Evolutionary conservation across 352 stramenopile genomes (phyloP).

Genomic region (Phytophthora ramorum): DNA sequence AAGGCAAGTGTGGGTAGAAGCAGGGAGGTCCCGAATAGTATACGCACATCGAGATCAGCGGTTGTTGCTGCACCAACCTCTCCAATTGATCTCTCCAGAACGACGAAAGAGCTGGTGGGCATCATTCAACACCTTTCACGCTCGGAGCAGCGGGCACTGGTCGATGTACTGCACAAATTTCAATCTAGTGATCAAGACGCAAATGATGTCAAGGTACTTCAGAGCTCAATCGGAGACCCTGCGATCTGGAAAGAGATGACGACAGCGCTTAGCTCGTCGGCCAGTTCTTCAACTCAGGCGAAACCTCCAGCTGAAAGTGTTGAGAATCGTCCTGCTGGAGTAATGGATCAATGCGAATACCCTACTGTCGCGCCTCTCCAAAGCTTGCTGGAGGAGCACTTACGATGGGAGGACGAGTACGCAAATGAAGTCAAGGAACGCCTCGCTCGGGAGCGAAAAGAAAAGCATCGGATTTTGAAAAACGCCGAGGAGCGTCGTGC

Average conservation of each 20-base stretch:
- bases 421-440: slow-evolving; percentile 54
- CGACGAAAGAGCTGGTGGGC: slow-evolving; percentile 64
- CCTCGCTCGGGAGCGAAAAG: slow-evolving; percentile 50
- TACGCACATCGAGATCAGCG: not conserved
- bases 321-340: not conserved
- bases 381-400: slow-evolving; percentile 66
- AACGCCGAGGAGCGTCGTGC: slow-evolving; percentile 58
- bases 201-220: slow-evolving; percentile 58
- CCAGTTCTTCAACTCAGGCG: not conserved
- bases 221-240: slow-evolving; percentile 74
- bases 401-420: slow-evolving; percentile 70
- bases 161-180: slow-evolving; percentile 72
- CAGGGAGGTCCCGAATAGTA: not conserved
- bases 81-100: slow-evolving; percentile 42
- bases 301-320: not conserved
- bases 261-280: slow-evolving; percentile 31
- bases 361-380: slow-evolving; percentile 28
- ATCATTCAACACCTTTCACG: slow-evolving; percentile 78
- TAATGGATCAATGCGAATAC: not conserved
- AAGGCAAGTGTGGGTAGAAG: not conserved
- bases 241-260: slow-evolving; percentile 80
- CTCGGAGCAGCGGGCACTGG: slow-evolving; percentile 67
- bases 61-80: not conserved
- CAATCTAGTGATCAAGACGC: slow-evolving; percentile 57
- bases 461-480: slow-evolving; percentile 56